These are phyloP conservation scores for Chrysanthemum seticuspe DNA, from an alignment of 129 eudicot genomes.

Conservation along the genomic window DNA sequence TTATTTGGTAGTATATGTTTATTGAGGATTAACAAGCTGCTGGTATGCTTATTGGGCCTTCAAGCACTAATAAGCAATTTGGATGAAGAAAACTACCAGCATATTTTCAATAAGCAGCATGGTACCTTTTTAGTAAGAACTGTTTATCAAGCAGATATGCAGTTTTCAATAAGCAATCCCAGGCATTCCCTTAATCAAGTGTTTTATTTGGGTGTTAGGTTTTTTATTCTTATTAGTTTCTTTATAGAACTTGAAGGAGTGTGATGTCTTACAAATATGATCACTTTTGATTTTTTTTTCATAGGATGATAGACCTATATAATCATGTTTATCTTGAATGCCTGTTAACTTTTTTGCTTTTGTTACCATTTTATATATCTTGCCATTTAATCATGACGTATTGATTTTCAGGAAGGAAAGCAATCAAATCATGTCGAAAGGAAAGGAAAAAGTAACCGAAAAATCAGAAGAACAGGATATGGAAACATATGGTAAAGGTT, in stretches of 20 bases:
- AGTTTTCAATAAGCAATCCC: too few relatives aligned
- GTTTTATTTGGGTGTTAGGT: constrained; percentile 9
- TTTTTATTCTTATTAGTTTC: neutral
- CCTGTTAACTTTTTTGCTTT: neutral
- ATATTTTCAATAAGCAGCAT: too few relatives aligned
- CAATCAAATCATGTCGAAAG: constrained; percentile 42
- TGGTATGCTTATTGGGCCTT: neutral
- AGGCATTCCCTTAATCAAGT: neutral
- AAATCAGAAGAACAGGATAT: constrained; percentile 28
- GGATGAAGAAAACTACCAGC: too few relatives aligned
- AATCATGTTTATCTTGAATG: neutral
- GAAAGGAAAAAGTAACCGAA: constrained; percentile 31
- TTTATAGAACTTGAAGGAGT: neutral
- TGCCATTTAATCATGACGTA: constrained; percentile 9
- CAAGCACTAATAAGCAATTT: neutral
- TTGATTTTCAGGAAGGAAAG: constrained; percentile 21
- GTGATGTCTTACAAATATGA: constrained; percentile 14
- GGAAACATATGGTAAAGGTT: constrained; percentile 19
- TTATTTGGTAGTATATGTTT: neutral
- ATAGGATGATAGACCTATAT: neutral
- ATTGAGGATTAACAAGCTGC: neutral
- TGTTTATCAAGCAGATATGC: too few relatives aligned
- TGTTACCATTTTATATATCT: neutral
- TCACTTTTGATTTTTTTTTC: constrained; percentile 1
- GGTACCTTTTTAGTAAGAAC: too few relatives aligned